Base-by-base conservation (phyloP, 768 basidiomycete genomes). In the Mycena albidolilacea region DNA sequence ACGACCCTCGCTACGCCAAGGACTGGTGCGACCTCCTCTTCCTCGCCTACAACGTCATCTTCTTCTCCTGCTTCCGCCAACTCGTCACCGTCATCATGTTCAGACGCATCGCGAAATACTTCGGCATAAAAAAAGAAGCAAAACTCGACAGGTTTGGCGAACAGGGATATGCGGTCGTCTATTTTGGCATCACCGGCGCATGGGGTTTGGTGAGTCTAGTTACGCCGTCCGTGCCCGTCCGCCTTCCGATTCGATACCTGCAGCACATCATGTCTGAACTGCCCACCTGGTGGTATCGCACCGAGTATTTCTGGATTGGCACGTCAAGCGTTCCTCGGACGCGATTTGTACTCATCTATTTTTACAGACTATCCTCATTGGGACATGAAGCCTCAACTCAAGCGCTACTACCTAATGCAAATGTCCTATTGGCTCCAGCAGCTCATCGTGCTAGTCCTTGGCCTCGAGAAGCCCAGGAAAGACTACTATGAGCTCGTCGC, bases 361-460 rank as follows among this genome's bases (percentile, higher is more conserved):
- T 37, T 19, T 67, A 14, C 55, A 96, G 95, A 90, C 69, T 98
- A 97, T 79, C 97, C 97, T 19, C 90, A 95, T 79, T 95, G 94
- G 92, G 88, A 93, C 58, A 95, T 99, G 93, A 89, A 88, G 35
- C 90, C 91, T 0, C 88, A 91, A 73, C 84, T 99, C 76, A 99
- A 99, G 84, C 82, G 88, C 57, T 99, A 98, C 84, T 99, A 99
- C 81, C 91, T 99, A 68, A 90, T 97, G 84, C 97, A 99, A 80
- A 89, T 90, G 71, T 87, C 97, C 2, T 98, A 98, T 82, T 99
- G 98, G 98, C 89, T 91, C 59, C 97, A 99, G 79, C 97, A 99
- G 80, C 87, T 97, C 72, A 82, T 99, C 21, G 92, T 99, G 19
- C 88, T 98, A 9, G 84, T 93, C 3, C 88, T 97, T 14, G 85